phyloP scores from a whole-genome alignment of 2,329 filamentous ascomycete genomes.

The Hyphodiscus sp. region DNA sequence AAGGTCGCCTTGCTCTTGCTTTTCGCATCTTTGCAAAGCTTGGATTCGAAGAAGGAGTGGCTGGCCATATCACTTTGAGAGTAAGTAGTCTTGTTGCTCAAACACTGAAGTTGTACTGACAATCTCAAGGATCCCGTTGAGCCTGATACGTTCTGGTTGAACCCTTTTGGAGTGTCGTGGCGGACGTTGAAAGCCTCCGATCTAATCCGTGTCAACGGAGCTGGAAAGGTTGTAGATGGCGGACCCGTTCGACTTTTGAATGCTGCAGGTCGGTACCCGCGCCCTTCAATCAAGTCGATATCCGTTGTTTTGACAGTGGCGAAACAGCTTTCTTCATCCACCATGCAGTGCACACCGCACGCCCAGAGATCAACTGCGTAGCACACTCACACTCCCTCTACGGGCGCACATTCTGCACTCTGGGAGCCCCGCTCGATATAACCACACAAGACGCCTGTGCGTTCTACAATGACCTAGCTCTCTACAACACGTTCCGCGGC shows the following conservation, averaged over 20 bases:
- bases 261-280: too few species aligned
- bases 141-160: slow-evolving; percentile 11
- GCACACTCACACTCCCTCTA: slow-evolving; percentile 54
- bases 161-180: not conserved
- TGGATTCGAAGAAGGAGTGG: slow-evolving; percentile 36
- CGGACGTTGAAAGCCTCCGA: too few species aligned
- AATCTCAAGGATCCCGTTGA: slow-evolving; percentile 13
- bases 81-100: too few species aligned
- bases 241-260: too few species aligned
- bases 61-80: slow-evolving; percentile 38
- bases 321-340: slow-evolving; percentile 42
- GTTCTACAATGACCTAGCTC: slow-evolving; percentile 39
- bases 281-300: too few species aligned
- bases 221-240: too few species aligned
- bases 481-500: slow-evolving; percentile 42
- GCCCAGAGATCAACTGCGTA: slow-evolving; percentile 51
- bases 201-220: too few species aligned
- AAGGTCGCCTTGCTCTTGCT: slow-evolving; percentile 36
- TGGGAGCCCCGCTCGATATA: slow-evolving; percentile 39
- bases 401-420: slow-evolving; percentile 54
- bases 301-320: too few species aligned
- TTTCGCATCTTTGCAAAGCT: slow-evolving; percentile 38
- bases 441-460: slow-evolving; percentile 49
- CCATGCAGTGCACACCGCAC: slow-evolving; percentile 51
- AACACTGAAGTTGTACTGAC: too few species aligned